These are phyloP conservation scores for Tetrahymena borealis DNA, from an alignment of 73 alveolate genomes.

Conservation along the genomic window DNA sequence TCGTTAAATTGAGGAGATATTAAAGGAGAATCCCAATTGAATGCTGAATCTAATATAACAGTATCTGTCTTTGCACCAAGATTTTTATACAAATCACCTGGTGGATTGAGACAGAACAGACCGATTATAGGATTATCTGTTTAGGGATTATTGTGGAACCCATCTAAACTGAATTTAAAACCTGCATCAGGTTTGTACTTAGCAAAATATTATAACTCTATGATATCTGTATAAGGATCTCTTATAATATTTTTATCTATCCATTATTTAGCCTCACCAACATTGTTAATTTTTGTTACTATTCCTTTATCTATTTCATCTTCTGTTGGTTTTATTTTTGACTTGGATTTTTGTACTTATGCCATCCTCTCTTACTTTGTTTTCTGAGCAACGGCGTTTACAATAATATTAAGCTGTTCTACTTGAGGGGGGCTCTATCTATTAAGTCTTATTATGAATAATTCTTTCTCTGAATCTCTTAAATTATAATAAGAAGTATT, in stretches of 20 bases:
- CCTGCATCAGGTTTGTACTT: constrained; percentile 58
- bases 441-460: constrained; percentile 46
- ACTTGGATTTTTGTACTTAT: neutral
- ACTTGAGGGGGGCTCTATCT: constrained; percentile 46
- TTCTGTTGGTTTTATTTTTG: neutral
- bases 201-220: constrained; percentile 41
- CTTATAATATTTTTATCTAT: constrained; percentile 24
- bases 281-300: neutral
- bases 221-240: constrained; percentile 42
- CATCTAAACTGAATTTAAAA: constrained; percentile 74
- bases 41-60: constrained; percentile 33
- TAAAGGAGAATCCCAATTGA: constrained; percentile 43
- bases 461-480: constrained; percentile 51
- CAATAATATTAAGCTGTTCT: constrained; percentile 37
- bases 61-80: constrained; percentile 2
- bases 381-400: constrained; percentile 8
- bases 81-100: constrained; percentile 37
- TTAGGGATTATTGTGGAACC: constrained; percentile 62
- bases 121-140: constrained; percentile 51
- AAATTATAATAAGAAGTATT: constrained; percentile 51
- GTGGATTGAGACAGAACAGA: constrained; percentile 50
- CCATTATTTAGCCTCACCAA: constrained; percentile 18
- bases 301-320: neutral
- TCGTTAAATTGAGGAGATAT: constrained; percentile 45
- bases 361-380: constrained; percentile 15